A percentile compares a stretch with the other conserved stretches of the same genome.
Conservation (phyloP, 108 stramenopile species). For the Nitzschia putrida region DNA sequence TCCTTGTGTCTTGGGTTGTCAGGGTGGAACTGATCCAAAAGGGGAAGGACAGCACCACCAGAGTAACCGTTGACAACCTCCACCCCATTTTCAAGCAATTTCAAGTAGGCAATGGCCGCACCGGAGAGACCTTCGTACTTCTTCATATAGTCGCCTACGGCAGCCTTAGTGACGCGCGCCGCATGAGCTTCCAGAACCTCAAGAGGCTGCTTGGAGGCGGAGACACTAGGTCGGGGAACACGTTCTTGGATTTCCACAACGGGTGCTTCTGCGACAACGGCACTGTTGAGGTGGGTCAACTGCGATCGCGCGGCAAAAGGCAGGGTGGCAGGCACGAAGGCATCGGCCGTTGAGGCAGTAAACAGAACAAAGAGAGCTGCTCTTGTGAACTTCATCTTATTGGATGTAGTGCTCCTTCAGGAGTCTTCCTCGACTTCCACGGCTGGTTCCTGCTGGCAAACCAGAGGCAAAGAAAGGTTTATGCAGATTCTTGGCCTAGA, state of each 20-base stretch:
- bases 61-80: conserved; percentile 90
- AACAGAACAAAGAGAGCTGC: conserved; percentile 36
- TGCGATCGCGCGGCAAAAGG: conserved; percentile 16
- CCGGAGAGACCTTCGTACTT: conserved; percentile 71
- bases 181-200: conserved; percentile 35
- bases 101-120: conserved; percentile 83
- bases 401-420: neutral
- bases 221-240: neutral
- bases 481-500: neutral
- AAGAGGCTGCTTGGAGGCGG: conserved; percentile 3
- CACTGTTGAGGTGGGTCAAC: conserved; percentile 12
- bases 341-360: conserved; percentile 24
- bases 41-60: conserved; percentile 89
- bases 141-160: conserved; percentile 40
- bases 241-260: conserved; percentile 24
- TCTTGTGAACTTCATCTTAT: conserved; percentile 31
- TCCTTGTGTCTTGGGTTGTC: conserved; percentile 73
- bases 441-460: no score
- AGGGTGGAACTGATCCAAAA: conserved; percentile 85
- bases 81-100: conserved; percentile 78
- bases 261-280: conserved; percentile 17
- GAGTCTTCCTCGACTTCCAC: no score
- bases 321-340: conserved; percentile 33
- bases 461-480: no score
- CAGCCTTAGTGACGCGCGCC: conserved; percentile 18